Evolutionary conservation across 164 flowering plant genomes (phyloP), one percentile per base, ranked within the genome.

Genomic region (Stephania japonica): DNA sequence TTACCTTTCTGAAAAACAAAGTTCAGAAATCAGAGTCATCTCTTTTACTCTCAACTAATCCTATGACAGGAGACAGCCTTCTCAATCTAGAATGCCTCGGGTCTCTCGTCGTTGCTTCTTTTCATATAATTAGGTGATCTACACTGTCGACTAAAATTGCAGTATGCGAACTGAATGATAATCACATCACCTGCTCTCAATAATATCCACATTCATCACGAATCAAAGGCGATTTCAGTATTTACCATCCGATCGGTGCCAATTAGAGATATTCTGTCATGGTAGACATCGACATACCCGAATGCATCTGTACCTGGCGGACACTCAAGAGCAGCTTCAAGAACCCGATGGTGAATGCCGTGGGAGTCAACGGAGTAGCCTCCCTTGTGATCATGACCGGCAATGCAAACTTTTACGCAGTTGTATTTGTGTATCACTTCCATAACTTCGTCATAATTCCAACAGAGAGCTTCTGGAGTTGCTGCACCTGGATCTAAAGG

Each of bases 381-480:
- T 18, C 97, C 98, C 78, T 83, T 84, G 72, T 94, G 98, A 81
- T 88, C 95, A 77, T 94, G 98, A 53, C 98, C 97, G 47, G 90
- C 88, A 19, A 94, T 13, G 82, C 97, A 94, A 68, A 82, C 95
- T 84, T 88, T 90, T 69, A 94, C 98, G 67, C 97, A 91, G 23
- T 83, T 79, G 70, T 87, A 90, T 61, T 77, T 80, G 70, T 94
- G 95, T 74, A 92, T 87, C 53, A 92, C 78, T 41, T 80, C 85
- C 92, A 92, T 89, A 21, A 95, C 99, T 83, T 92, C 96, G 59
- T 90, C 87, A 18, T 85, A 93, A 75, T 95, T 95, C 99, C 99
- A 95, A 49, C 93, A 68, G 65, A 95, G 85, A 18, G 98, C 90
- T 82, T 80, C 92, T 49, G 68, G 24, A 11, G 83, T 77, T 64